Conservation (phyloP, 1,284 basidiomycete genomes). For the Cryptococcus neoformans region DNA sequence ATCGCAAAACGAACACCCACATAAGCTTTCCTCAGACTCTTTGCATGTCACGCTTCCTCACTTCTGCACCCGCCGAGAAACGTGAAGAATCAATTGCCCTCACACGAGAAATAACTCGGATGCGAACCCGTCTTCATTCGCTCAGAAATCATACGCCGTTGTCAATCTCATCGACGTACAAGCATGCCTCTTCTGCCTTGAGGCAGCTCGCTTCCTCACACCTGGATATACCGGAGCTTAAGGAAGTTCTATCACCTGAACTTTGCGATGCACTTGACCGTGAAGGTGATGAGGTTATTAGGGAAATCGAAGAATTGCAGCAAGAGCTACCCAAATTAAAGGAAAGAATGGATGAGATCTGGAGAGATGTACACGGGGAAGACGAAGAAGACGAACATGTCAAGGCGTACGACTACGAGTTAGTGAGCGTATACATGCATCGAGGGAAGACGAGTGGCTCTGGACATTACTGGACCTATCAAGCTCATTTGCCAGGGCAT, state of each 20-base stretch:
- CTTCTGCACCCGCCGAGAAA: conserved; percentile 67
- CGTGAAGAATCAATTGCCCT: conserved; percentile 66
- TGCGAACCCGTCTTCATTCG: conserved; percentile 63
- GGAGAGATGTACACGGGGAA: conserved; percentile 58
- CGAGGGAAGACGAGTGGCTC: conserved; percentile 63
- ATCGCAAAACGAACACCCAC: conserved; percentile 95
- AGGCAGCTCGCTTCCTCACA: conserved; percentile 59
- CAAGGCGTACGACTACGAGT: conserved; percentile 67
- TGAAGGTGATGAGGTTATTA: conserved; percentile 58
- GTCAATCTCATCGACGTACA: conserved; percentile 31
- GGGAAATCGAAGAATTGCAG: conserved; percentile 65
- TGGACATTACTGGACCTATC: conserved; percentile 51
- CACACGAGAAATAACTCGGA: conserved; percentile 61
- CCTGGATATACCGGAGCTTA: conserved; percentile 38
- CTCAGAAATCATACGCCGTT: conserved; percentile 62
- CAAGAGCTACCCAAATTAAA: conserved; percentile 59
- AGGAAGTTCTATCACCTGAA: conserved; percentile 15
- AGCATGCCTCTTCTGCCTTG: conserved; percentile 23
- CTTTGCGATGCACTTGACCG: conserved; percentile 42
- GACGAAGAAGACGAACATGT: conserved; percentile 23
- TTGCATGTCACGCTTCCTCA: conserved; percentile 88
- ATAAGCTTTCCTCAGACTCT: conserved; percentile 85
- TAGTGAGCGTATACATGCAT: conserved; percentile 95
- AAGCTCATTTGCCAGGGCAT: conserved; percentile 41
- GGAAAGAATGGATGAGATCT: conserved; percentile 68